Base-by-base conservation (phyloP, 306 rosid genomes). In the Prunus fruticosa region DNA sequence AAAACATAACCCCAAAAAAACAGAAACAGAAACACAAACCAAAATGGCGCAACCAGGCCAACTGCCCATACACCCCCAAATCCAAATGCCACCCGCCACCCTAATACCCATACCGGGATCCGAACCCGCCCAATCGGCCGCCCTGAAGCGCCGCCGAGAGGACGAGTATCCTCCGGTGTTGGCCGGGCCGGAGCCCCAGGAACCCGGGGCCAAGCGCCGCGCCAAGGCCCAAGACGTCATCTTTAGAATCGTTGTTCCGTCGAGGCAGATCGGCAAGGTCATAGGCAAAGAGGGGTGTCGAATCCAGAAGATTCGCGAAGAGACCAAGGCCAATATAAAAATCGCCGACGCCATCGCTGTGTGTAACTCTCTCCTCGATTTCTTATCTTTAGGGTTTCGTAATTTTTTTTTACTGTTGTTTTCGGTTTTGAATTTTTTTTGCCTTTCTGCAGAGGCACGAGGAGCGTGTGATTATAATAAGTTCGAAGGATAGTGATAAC, bases 181-280 rank as follows among this genome's bases (percentile, higher is more conserved):
- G 1, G 47, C 53, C 2, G 76, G 32, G 8, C 76, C 49, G 11
- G 77, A 78, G 5, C 62, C 16, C 0, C 93, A 81, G 22, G 87
- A 71, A 45, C 83, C 88, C 1, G 91, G 86, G 41, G 76, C 93
- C 11, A 91, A 90, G 84, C 86, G 90, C 76, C 84, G 69, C 23
- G 89, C 73, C 1, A 84, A 84, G 79, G 88, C 86, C 3, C 96
- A 90, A 69, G 97, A 94, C 77, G 97, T 92, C 52, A 84, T 90
- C 22, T 92, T 94, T 74, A 80, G 98, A 86, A 89, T 91, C 70
- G 84, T 94, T 1, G 96, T 89, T 34, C 98, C 98, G 45, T 87
- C 97, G 51, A 79, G 82, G 82, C 98, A 91, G 95, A 94, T 94
- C 86, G 98, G 97, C 27, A 94, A 94, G 86, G 98, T 94, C 41